phyloP scores from a whole-genome alignment of 768 basidiomycete genomes.

The Tylopilus rubrobrunneus region DNA sequence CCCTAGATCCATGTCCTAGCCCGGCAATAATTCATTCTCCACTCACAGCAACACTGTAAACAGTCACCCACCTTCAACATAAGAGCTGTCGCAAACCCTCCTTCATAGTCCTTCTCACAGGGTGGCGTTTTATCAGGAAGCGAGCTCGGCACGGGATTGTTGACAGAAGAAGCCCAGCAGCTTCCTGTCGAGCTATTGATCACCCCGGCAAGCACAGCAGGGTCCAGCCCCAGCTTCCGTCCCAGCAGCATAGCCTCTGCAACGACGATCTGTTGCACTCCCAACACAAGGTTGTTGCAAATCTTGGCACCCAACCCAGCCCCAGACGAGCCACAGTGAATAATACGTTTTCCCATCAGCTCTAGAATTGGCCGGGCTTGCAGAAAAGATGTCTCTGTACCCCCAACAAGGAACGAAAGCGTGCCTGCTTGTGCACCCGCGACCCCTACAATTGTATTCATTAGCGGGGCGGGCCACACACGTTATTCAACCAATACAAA shows the following conservation, averaged over 20 bases:
- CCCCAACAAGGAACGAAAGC: conserved; percentile 90
- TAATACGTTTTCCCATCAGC: conserved; percentile 76
- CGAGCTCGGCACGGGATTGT: conserved; percentile 82
- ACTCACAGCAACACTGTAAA: neutral
- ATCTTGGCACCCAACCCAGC: conserved; percentile 86
- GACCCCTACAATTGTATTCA: conserved; percentile 50
- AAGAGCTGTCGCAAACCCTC: conserved; percentile 77
- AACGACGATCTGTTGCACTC: conserved; percentile 78
- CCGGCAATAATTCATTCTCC: conserved; percentile 6
- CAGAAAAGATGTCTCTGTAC: conserved; percentile 54
- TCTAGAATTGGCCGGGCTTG: conserved; percentile 57
- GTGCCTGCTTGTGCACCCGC: conserved; percentile 85
- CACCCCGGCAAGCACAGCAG: conserved; percentile 72
- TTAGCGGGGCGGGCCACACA: neutral
- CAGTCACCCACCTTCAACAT: conserved; percentile 68
- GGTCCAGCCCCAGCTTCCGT: conserved; percentile 72
- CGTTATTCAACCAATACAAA: conserved; percentile 31
- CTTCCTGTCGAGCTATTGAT: conserved; percentile 82
- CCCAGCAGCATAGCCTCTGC: conserved; percentile 92
- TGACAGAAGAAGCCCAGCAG: conserved; percentile 82
- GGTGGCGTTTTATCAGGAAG: conserved; percentile 71
- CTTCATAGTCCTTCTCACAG: conserved; percentile 78
- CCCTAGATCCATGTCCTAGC: conserved; percentile 83
- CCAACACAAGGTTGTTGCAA: conserved; percentile 80
- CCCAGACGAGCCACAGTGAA: conserved; percentile 81